Percentiles rank a stretch among this genome's conserved stretches.
Conservation (phyloP, 192 early-diverging fungal genomes). For the Backusella tarrabulga region DNA sequence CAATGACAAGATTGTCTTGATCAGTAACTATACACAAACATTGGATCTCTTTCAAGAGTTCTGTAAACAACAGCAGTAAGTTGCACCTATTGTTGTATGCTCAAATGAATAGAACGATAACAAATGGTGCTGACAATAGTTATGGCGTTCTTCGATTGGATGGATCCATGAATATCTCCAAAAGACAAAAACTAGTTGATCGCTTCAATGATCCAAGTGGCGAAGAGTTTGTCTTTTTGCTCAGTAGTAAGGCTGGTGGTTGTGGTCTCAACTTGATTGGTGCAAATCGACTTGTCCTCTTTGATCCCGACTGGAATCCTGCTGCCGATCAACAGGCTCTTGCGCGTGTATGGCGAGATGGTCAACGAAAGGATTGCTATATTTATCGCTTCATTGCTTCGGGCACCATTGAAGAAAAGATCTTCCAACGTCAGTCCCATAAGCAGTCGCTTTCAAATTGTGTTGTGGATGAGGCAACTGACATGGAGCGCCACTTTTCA, state of each 20-base stretch:
- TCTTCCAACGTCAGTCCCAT: constrained; percentile 91
- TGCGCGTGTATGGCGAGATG: constrained; percentile 88
- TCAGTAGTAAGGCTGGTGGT: constrained; percentile 98
- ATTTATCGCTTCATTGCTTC: constrained; percentile 98
- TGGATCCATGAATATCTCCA: constrained; percentile 87
- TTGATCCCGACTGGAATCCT: constrained; percentile 97
- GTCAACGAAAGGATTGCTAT: constrained; percentile 77
- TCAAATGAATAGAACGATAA: not conserved
- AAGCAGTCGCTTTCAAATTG: constrained; percentile 87
- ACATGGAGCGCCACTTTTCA: constrained; percentile 95
- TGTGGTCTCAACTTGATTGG: constrained; percentile 99
- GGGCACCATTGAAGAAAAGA: constrained; percentile 99
- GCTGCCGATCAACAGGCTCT: constrained; percentile 95
- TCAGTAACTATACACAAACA: constrained; percentile 99
- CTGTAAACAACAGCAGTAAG: constrained; percentile 72
- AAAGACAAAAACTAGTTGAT: constrained; percentile 95
- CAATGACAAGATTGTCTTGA: constrained; percentile 95
- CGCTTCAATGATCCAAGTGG: constrained; percentile 91
- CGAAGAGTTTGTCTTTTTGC: constrained; percentile 88
- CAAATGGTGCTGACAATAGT: constrained; percentile 22
- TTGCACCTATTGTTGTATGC: not conserved
- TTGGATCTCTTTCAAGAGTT: constrained; percentile 92
- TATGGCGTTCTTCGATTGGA: constrained; percentile 85
- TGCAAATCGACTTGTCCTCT: constrained; percentile 93
- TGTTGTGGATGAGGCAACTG: constrained; percentile 92